Evolutionary conservation across 495 filamentous ascomycete species (phyloP).

Genomic region (Copromyces sp.): DNA sequence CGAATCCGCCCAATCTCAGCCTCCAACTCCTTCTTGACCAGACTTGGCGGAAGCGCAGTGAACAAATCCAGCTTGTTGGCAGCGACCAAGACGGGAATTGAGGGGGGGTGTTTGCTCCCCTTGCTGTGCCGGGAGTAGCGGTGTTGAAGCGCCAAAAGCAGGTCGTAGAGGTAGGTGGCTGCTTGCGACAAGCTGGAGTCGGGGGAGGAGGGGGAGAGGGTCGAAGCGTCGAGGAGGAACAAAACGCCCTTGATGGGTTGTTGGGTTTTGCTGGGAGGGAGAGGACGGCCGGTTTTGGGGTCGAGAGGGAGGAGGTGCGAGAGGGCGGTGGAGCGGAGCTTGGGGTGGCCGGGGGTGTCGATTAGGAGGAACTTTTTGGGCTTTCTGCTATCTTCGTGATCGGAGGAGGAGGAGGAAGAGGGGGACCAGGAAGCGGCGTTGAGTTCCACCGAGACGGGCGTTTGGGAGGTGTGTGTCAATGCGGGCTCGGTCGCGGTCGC

Average conservation of each 20-base stretch:
- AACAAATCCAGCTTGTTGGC: slow-evolving; percentile 96
- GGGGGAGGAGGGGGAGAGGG: slow-evolving; percentile 33
- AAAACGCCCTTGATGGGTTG: slow-evolving; percentile 61
- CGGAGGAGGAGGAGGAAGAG: too few relatives aligned
- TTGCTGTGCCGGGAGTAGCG: slow-evolving; percentile 40
- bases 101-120: slow-evolving; percentile 47
- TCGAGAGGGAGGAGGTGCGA: slow-evolving; percentile 48
- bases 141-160: slow-evolving; percentile 72
- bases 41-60: slow-evolving; percentile 71
- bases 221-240: slow-evolving; percentile 79
- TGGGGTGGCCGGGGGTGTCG: slow-evolving; percentile 93
- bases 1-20: slow-evolving; percentile 73
- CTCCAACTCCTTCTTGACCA: slow-evolving; percentile 70
- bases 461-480: slow-evolving; percentile 66
- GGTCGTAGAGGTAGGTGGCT: slow-evolving; percentile 66
- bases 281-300: slow-evolving; percentile 37
- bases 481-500: not conserved
- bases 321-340: slow-evolving; percentile 60
- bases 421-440: slow-evolving; percentile 50
- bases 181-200: slow-evolving; percentile 4
- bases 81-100: slow-evolving; percentile 68
- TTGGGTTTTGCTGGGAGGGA: slow-evolving; percentile 29
- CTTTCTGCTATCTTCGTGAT: slow-evolving; percentile 22
- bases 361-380: slow-evolving; percentile 59
- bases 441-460: slow-evolving; percentile 60